These are phyloP conservation scores for Prunus persica DNA, from an alignment of 306 rosid genomes.

Conservation along the genomic window Prunus_persica_NCBIv2 NC_034014.1:5456001-5456500, in stretches of 20 bases:
- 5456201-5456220: not conserved
- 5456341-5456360: constrained; percentile 6
- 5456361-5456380: constrained; percentile 32
- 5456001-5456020: no score
- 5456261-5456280: not conserved
- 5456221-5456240: not conserved
- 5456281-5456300: not conserved
- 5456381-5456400: not conserved
- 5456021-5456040: no score
- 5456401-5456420: constrained; percentile 9
- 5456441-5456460: constrained; percentile 68
- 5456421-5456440: constrained; percentile 59
- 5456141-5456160: not conserved
- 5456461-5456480: constrained; percentile 60
- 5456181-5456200: not conserved
- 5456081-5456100: no score
- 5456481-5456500: constrained; percentile 59
- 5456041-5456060: no score
- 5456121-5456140: not conserved
- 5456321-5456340: constrained; percentile 34
- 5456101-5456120: no score
- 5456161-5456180: not conserved
- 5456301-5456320: constrained; percentile 1
- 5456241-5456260: not conserved
- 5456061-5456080: no score